Conservation (phyloP, 345 rosid species). For the Carallia brachiata region DNA sequence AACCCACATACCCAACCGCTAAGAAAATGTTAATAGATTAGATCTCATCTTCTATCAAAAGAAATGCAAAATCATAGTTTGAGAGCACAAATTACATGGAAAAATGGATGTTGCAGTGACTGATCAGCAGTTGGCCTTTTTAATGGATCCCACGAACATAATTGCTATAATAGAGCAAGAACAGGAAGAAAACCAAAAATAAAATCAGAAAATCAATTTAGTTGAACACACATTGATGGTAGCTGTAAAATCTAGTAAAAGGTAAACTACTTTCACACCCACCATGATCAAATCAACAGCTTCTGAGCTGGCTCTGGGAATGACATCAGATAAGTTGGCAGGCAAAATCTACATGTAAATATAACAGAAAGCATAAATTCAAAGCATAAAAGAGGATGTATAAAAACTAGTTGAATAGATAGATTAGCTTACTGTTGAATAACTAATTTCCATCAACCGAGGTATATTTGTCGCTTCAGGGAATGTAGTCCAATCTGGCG, state of each 20-base stretch:
- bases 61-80: slow-evolving; percentile 12
- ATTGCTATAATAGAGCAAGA: slow-evolving; percentile 44
- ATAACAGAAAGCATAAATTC: slow-evolving; percentile 2
- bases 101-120: slow-evolving; percentile 85
- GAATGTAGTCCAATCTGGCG: slow-evolving; percentile 68
- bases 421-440: slow-evolving; percentile 51
- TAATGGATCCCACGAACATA: slow-evolving; percentile 88
- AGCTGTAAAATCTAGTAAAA: background rate
- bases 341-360: slow-evolving; percentile 49
- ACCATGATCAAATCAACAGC: slow-evolving; percentile 86
- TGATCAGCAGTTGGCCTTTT: slow-evolving; percentile 93
- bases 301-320: slow-evolving; percentile 76
- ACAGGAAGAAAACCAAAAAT: slow-evolving; percentile 11
- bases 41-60: slow-evolving; percentile 7
- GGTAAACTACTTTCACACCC: slow-evolving; percentile 17
- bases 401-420: background rate
- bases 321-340: slow-evolving; percentile 53
- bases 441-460: slow-evolving; percentile 53
- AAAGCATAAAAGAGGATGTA: background rate
- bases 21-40: slow-evolving; percentile 22
- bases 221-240: background rate
- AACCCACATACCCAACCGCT: slow-evolving; percentile 57
- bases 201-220: slow-evolving; percentile 7
- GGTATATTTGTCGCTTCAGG: slow-evolving; percentile 70
- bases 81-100: slow-evolving; percentile 51